Base-by-base conservation (phyloP, 1,284 basidiomycete species). In the Pyrrhoderma lamaoense region DNA sequence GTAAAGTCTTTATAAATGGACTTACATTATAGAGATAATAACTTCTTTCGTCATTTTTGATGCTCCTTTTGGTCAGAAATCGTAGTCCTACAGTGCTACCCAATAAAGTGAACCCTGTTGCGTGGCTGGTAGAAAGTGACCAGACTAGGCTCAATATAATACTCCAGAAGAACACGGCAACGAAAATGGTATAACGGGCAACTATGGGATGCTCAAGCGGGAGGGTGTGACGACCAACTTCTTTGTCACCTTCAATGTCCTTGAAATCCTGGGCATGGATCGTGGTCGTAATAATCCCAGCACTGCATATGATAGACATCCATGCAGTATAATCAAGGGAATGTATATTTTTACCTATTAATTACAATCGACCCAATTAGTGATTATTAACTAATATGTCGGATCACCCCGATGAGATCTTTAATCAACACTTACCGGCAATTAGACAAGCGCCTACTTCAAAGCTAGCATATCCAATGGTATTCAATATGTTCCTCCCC, bases 191-290 rank as follows among this genome's bases (percentile, higher is more conserved):
- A 11, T 47, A 49, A 8, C 48, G 44, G 4, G 53, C 53, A 18
- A 50, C 11, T 9, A 38, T 42, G 18, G 67, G 69, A 0, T 61
- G 60, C 16, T 61, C 56, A 40, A 73, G 69, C 16, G 72, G 71
- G 11, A 74, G 56, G 0, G 73, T 74, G 3, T 58, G 61, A 9
- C 72, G 62, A 9, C 71, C 70, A 19, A 63, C 60, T 4, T 44
- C 56, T 5, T 53, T 56, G 54, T 74, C 72, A 3, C 73, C 73
- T 8, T 60, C 63, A 3, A 65, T 61, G 49, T 74, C 73, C 22
- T 64, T 63, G 57, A 71, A 73, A 49, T 74, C 72, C 57, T 72
- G 70, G 0, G 66, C 63, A 3, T 72, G 70, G 11, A 70, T 66
- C 4, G 70, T 71, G 2, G 68, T 62, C 40, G 62, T 58, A 49